Conservation (phyloP, 352 stramenopile species). For the Pythium chondricola region DNA sequence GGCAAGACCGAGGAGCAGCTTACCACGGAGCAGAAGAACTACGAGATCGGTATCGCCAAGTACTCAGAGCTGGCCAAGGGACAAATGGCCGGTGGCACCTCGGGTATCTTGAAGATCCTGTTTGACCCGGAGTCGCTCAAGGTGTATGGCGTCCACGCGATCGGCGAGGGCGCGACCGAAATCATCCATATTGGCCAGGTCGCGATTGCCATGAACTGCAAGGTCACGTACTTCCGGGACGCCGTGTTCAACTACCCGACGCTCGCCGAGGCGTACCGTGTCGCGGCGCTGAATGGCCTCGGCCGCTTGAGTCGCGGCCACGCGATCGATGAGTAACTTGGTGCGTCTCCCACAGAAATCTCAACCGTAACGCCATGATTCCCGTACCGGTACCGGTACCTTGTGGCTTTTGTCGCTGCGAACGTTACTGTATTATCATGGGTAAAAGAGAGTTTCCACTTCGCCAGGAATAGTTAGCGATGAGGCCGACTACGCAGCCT, state of each 20-base stretch:
- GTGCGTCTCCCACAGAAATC: not conserved
- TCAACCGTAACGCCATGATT: no score
- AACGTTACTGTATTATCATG: no score
- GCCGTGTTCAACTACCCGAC: constrained; percentile 92
- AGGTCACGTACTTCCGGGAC: constrained; percentile 85
- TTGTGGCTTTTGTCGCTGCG: no score
- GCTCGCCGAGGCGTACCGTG: constrained; percentile 86
- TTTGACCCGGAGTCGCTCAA: constrained; percentile 79
- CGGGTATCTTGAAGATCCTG: constrained; percentile 86
- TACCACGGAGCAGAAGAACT: constrained; percentile 72
- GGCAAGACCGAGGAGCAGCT: constrained; percentile 87
- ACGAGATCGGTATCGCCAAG: constrained; percentile 83
- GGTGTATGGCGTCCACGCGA: constrained; percentile 82
- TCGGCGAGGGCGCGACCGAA: constrained; percentile 86
- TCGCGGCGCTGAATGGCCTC: constrained; percentile 82
- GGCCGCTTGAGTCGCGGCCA: constrained; percentile 79
- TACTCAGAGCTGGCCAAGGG: constrained; percentile 87
- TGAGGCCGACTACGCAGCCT: no score
- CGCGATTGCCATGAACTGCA: constrained; percentile 71
- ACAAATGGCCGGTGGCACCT: constrained; percentile 81
- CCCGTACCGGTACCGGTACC: no score
- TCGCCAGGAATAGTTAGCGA: no score
- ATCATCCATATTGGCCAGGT: constrained; percentile 93
- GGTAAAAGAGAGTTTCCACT: no score
- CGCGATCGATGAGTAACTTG: constrained; percentile 45